Conservation (phyloP, 768 basidiomycete genomes). For the Scleroderma bovista region DNA sequence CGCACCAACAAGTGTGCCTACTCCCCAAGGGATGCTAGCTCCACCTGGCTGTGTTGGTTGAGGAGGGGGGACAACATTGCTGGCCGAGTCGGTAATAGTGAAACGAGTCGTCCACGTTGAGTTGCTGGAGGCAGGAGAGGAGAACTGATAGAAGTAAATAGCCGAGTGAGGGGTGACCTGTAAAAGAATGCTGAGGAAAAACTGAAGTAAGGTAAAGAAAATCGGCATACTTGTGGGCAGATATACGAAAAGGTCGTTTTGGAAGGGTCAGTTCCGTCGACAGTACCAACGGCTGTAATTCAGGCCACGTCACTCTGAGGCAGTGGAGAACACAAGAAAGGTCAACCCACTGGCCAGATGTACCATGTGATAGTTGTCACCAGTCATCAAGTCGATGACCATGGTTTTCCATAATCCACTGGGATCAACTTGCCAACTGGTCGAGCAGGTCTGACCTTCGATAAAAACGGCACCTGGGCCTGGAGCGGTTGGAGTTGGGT, state of each 20-base stretch:
- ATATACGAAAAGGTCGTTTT: conserved; percentile 45
- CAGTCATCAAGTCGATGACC: conserved; percentile 78
- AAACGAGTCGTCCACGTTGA: conserved; percentile 73
- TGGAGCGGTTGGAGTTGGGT: conserved; percentile 55
- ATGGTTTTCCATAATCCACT: conserved; percentile 64
- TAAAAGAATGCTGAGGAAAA: neutral
- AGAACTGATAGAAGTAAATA: conserved; percentile 82
- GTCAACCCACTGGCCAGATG: conserved; percentile 53
- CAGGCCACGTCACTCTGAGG: neutral
- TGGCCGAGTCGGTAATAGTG: conserved; percentile 53
- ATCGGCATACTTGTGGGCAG: conserved; percentile 57
- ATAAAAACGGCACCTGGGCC: conserved; percentile 54
- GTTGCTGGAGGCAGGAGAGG: conserved; percentile 33
- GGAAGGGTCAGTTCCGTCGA: conserved; percentile 53
- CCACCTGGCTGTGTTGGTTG: conserved; percentile 50
- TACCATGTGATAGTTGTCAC: conserved; percentile 64
- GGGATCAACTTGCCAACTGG: conserved; percentile 56
- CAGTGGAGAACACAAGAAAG: neutral
- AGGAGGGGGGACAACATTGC: conserved; percentile 41
- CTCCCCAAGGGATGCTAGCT: conserved; percentile 57
- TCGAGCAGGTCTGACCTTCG: conserved; percentile 48
- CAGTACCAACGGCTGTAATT: conserved; percentile 52
- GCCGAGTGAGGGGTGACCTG: conserved; percentile 60
- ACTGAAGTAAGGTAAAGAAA: neutral
- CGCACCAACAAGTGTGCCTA: conserved; percentile 46